These are phyloP conservation scores for Jaapia argillacea DNA, from an alignment of 768 basidiomycete species.

Conservation along the genomic window DNA sequence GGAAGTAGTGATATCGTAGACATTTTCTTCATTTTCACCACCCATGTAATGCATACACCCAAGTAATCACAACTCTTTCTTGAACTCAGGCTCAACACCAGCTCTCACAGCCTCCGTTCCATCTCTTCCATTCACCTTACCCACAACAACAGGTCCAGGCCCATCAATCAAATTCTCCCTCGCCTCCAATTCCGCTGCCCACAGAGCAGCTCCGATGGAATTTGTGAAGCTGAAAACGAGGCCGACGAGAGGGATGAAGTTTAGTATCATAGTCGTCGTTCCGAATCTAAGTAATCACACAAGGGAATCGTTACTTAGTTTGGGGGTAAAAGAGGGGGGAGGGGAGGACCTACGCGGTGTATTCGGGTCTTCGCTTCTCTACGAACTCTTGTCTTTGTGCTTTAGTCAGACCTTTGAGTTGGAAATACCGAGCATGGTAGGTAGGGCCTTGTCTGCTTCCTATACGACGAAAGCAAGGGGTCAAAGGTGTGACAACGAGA, in stretches of 20 bases:
- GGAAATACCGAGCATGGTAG: constrained; percentile 60
- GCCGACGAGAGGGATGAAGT: constrained; percentile 50
- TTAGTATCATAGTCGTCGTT: constrained; percentile 44
- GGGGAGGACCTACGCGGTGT: constrained; percentile 43
- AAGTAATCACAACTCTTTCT: too few species aligned
- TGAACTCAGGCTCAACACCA: too few species aligned
- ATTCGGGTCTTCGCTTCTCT: constrained; percentile 39
- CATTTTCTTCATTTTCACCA: too few species aligned
- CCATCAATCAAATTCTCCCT: constrained; percentile 14
- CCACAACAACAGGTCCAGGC: too few species aligned
- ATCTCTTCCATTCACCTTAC: too few species aligned
- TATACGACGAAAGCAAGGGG: constrained; percentile 7
- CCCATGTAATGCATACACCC: too few species aligned
- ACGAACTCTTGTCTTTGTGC: constrained; percentile 35
- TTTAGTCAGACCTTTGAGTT: constrained; percentile 46
- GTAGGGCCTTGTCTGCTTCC: constrained; percentile 39
- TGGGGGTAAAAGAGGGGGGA: not conserved
- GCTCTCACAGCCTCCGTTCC: too few species aligned
- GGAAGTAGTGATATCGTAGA: too few species aligned
- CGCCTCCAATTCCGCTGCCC: constrained; percentile 57
- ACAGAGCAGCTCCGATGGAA: constrained; percentile 61
- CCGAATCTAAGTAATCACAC: constrained; percentile 35
- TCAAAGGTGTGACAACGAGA: not conserved
- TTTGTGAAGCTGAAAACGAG: constrained; percentile 54
- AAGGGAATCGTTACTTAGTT: not conserved